Conservation (phyloP, 1,284 basidiomycete genomes). For the Xerocomus minutiporus region DNA sequence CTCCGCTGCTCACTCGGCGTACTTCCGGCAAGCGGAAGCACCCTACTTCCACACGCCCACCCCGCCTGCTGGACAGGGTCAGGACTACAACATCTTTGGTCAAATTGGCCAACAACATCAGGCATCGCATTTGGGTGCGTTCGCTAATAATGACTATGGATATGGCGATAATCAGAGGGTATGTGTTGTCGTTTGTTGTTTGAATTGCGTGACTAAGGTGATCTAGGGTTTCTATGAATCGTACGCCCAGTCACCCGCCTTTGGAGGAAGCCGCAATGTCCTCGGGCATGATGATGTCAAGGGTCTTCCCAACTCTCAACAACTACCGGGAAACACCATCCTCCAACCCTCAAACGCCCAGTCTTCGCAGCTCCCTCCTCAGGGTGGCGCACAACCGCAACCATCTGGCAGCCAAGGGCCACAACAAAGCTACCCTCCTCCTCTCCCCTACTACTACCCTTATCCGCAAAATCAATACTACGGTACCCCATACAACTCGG, state of each 20-base stretch:
- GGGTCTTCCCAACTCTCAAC: constrained; percentile 54
- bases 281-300: constrained; percentile 71
- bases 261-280: constrained; percentile 55
- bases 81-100: constrained; percentile 68
- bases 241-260: constrained; percentile 57
- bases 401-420: constrained; percentile 55
- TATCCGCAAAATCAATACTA: constrained; percentile 74
- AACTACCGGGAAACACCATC: constrained; percentile 45
- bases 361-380: constrained; percentile 51
- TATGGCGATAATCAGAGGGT: constrained; percentile 65
- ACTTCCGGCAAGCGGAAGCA: constrained; percentile 63
- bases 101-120: constrained; percentile 54
- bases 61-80: constrained; percentile 61
- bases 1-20: constrained; percentile 39
- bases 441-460: constrained; percentile 63
- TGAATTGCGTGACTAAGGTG: constrained; percentile 13
- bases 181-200: constrained; percentile 10
- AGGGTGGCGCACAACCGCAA: constrained; percentile 46
- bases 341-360: constrained; percentile 51
- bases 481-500: constrained; percentile 64
- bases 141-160: constrained; percentile 58
- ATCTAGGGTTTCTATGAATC: constrained; percentile 68
- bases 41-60: constrained; percentile 74
- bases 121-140: constrained; percentile 54
- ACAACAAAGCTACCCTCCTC: constrained; percentile 56